A percentile compares a stretch with the other conserved stretches of the same genome.
Conservation (phyloP, 768 basidiomycete genomes). For the Xerocomus spinulosus region DNA sequence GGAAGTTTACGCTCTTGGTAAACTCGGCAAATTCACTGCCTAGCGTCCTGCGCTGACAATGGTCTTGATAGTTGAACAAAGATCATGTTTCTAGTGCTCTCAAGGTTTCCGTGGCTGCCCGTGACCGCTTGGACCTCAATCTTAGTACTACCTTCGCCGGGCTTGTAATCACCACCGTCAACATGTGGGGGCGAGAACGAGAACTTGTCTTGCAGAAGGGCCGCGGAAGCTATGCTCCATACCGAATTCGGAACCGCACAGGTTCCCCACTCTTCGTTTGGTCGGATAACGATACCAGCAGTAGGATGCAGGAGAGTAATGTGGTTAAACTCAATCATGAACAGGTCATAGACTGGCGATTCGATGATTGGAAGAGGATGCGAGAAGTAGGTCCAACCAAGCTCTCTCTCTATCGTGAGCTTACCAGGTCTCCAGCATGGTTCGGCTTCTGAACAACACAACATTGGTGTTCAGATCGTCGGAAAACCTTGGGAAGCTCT, state of each 20-base stretch:
- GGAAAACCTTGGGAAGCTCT: conserved; percentile 89
- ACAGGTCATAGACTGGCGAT: conserved; percentile 87
- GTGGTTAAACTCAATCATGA: conserved; percentile 66
- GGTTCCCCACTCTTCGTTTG: conserved; percentile 82
- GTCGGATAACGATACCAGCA: conserved; percentile 68
- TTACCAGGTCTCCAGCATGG: conserved; percentile 34
- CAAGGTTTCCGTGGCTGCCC: conserved; percentile 60
- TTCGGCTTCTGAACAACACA: conserved; percentile 66
- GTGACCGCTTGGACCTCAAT: conserved; percentile 86
- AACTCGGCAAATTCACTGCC: conserved; percentile 5
- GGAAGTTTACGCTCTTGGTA: conserved; percentile 79
- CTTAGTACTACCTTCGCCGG: conserved; percentile 88
- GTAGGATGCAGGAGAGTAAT: conserved; percentile 42
- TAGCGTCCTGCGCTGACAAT: conserved; percentile 11
- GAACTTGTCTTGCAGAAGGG: conserved; percentile 68
- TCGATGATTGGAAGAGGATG: conserved; percentile 92
- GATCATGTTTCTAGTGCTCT: conserved; percentile 48
- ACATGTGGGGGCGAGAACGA: conserved; percentile 70
- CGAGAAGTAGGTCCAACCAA: conserved; percentile 62
- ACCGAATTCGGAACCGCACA: conserved; percentile 86
- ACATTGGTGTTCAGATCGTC: conserved; percentile 77
- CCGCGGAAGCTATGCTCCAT: conserved; percentile 89
- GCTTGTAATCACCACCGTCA: conserved; percentile 67
- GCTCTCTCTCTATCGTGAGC: background rate
- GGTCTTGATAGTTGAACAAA: conserved; percentile 47